A percentile compares a stretch with the other conserved stretches of the same genome.
Conservation (phyloP, 108 stramenopile genomes). For the Chaetoceros muelleri region DNA sequence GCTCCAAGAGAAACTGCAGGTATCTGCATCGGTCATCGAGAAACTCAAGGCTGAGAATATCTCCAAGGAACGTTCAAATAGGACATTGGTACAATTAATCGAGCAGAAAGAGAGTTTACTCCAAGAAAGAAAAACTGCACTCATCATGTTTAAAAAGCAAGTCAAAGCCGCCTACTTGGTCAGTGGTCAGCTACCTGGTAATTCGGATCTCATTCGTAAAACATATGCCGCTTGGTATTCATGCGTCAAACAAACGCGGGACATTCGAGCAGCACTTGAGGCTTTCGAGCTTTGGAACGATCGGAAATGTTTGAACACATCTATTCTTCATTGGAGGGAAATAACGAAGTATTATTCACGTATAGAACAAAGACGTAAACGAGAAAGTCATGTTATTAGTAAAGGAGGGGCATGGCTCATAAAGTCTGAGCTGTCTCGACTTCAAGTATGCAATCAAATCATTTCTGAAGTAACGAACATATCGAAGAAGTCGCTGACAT, state of each 20-base stretch:
- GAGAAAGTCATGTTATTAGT: too few relatives aligned
- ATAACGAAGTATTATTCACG: too few relatives aligned
- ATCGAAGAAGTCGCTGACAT: too few relatives aligned
- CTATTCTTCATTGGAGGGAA: too few relatives aligned
- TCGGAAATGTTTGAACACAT: not conserved
- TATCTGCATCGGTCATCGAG: not conserved
- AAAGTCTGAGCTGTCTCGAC: too few relatives aligned
- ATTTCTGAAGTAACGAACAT: too few relatives aligned
- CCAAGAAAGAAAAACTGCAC: not conserved
- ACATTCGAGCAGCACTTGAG: not conserved
- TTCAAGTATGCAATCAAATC: too few relatives aligned
- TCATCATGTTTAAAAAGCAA: not conserved
- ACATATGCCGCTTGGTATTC: too few relatives aligned
- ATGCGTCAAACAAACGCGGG: not conserved
- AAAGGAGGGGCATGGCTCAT: too few relatives aligned
- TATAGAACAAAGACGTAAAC: too few relatives aligned
- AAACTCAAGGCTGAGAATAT: not conserved
- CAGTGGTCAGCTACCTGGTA: not conserved
- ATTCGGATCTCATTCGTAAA: not conserved
- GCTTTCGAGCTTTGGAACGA: not conserved
- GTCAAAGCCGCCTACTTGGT: not conserved
- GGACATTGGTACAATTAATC: not conserved
- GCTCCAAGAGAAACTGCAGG: not conserved
- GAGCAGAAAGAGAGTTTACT: not conserved
- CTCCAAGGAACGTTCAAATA: not conserved